These are phyloP conservation scores for Diaporthe sp. DNA, from an alignment of 2,329 filamentous ascomycete genomes.

Conservation along the genomic window DNA sequence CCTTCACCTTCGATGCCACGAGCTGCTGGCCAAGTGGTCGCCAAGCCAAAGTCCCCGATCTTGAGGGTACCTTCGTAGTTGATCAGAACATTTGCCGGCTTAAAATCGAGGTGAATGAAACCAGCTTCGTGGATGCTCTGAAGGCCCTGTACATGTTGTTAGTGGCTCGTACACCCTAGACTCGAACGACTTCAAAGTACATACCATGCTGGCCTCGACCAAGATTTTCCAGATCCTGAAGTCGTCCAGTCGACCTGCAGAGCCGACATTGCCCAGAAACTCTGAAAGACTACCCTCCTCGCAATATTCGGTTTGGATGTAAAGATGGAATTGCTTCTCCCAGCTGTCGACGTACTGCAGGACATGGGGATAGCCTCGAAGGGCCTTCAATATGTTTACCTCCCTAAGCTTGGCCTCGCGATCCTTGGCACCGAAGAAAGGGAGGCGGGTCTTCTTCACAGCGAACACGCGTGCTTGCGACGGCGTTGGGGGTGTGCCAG, in stretches of 20 bases:
- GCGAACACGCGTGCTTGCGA: conserved; percentile 79
- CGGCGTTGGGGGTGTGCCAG: conserved; percentile 67
- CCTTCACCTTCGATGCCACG: conserved; percentile 89
- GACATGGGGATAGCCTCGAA: conserved; percentile 87
- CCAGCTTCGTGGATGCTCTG: conserved; percentile 91
- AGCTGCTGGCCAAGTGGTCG: conserved; percentile 82
- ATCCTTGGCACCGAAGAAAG: conserved; percentile 83
- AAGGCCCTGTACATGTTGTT: conserved; percentile 74
- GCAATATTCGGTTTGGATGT: conserved; percentile 98
- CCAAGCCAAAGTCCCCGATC: conserved; percentile 89
- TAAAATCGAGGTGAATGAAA: conserved; percentile 88
- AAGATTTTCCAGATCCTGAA: conserved; percentile 99
- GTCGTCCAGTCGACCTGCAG: conserved; percentile 90
- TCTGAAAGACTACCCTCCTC: conserved; percentile 92
- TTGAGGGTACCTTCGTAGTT: conserved; percentile 86
- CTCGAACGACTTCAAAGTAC: conserved; percentile 50
- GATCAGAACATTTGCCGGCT: conserved; percentile 87
- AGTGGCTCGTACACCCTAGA: conserved; percentile 30
- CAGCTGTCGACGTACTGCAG: conserved; percentile 88
- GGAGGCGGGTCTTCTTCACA: conserved; percentile 91
- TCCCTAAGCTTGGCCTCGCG: conserved; percentile 88
- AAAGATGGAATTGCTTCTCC: conserved; percentile 88
- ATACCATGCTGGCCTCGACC: conserved; percentile 85
- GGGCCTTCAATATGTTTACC: conserved; percentile 81
- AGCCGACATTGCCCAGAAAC: conserved; percentile 86